These are phyloP conservation scores for Pseudonitzschia delicatissima DNA, from an alignment of 108 stramenopile species.

Conservation along the genomic window DNA sequence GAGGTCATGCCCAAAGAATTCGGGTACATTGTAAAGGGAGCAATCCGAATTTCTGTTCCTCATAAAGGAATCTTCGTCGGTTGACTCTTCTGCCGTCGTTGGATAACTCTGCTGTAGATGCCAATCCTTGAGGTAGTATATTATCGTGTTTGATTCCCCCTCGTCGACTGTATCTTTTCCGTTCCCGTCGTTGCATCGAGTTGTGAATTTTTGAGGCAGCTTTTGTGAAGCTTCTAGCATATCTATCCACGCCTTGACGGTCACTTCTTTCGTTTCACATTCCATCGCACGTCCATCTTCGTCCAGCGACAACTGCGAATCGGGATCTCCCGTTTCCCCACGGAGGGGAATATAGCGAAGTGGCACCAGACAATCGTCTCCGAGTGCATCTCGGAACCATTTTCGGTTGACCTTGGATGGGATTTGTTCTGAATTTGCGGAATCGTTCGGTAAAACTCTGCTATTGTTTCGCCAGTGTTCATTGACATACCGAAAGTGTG, in stretches of 20 bases:
- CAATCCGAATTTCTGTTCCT: not conserved
- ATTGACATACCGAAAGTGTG: not conserved
- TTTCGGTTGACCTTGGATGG: conserved; percentile 21
- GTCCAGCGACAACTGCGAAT: conserved; percentile 29
- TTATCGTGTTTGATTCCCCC: not conserved
- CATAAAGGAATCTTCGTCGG: not conserved
- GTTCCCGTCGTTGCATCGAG: not conserved
- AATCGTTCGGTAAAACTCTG: not conserved
- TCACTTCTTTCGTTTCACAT: conserved; percentile 50
- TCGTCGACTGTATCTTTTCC: not conserved
- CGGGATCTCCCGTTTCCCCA: no score
- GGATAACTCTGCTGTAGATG: conserved; percentile 39
- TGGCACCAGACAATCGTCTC: conserved; percentile 53
- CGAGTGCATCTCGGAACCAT: conserved; percentile 61
- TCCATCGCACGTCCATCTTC: conserved; percentile 68
- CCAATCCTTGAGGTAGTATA: conserved; percentile 81
- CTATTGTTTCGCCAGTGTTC: not conserved
- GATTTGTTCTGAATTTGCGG: not conserved
- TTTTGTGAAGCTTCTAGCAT: conserved; percentile 3
- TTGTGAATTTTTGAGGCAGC: not conserved
- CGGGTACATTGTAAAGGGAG: conserved; percentile 51
- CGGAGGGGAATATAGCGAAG: conserved; percentile 28
- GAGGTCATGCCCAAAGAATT: conserved; percentile 51
- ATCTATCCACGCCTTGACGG: conserved; percentile 48
- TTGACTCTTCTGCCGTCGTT: not conserved